Conservation (phyloP, 306 rosid genomes). For the Castanopsis chinensis region DNA sequence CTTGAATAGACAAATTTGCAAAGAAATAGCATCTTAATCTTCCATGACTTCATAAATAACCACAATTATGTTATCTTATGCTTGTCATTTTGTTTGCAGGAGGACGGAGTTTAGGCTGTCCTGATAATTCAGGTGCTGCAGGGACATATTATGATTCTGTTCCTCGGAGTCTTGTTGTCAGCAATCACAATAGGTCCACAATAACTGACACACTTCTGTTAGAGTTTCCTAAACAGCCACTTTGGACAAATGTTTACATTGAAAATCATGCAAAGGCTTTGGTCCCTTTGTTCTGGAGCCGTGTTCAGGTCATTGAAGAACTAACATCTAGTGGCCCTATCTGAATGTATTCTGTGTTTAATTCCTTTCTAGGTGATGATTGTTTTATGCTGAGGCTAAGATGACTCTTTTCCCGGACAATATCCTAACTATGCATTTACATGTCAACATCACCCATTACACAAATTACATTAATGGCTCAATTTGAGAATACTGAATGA, state of each 20-base stretch:
- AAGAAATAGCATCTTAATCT: no score
- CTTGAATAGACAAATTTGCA: no score
- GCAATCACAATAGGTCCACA: constrained; percentile 79
- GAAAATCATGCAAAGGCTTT: constrained; percentile 91
- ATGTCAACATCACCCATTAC: neutral
- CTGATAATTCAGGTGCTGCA: constrained; percentile 87
- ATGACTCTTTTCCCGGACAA: neutral
- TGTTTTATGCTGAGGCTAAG: neutral
- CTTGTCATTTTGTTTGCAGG: constrained; percentile 49
- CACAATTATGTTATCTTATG: constrained; percentile 1
- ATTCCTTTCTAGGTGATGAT: neutral
- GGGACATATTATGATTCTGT: constrained; percentile 96
- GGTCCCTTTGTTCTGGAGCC: constrained; percentile 95
- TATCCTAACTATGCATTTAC: neutral
- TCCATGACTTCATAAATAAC: neutral
- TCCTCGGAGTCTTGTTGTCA: constrained; percentile 80
- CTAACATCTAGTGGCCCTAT: constrained; percentile 13
- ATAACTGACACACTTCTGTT: constrained; percentile 83
- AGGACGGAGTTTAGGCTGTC: constrained; percentile 86
- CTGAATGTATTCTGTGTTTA: constrained; percentile 1
- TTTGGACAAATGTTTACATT: constrained; percentile 91
- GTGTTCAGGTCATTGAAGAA: constrained; percentile 78
- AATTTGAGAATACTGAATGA: neutral
- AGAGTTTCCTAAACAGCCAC: constrained; percentile 88
- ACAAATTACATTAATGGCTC: neutral